A percentile compares a stretch with the other conserved stretches of the same genome.
Evolutionary conservation across 345 rosid genomes (phyloP).

Genomic region (Hypericum androsaemum): DNA sequence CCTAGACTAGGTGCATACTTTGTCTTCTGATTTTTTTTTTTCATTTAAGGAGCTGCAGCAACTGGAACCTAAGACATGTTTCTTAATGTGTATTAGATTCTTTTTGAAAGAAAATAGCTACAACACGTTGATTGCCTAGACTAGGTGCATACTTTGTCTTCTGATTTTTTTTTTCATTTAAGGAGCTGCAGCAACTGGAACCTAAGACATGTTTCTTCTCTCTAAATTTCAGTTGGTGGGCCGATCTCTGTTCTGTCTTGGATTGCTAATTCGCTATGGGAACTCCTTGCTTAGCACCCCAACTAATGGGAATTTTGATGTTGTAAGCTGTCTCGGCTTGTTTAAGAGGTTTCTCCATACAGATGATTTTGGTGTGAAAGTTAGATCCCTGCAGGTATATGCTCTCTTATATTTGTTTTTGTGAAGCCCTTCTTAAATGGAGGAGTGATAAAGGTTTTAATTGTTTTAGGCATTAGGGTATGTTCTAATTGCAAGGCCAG

Average conservation of each 20-base stretch:
- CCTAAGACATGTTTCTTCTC: neutral
- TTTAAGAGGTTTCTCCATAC: constrained; percentile 66
- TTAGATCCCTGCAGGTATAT: constrained; percentile 86
- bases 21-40: neutral
- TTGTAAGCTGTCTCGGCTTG: constrained; percentile 49
- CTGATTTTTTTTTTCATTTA: neutral
- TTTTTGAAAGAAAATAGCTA: too few species aligned
- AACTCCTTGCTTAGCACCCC: constrained; percentile 52
- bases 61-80: neutral
- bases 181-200: neutral
- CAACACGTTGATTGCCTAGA: too few species aligned
- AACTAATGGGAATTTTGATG: constrained; percentile 39
- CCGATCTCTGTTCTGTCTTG: constrained; percentile 91
- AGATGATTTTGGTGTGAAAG: constrained; percentile 75
- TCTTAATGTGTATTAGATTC: too few species aligned
- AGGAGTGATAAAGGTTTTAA: constrained; percentile 9
- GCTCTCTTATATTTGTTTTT: constrained; percentile 2
- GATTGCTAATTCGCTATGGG: constrained; percentile 93
- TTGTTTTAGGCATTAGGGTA: constrained; percentile 83
- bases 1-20: too few species aligned
- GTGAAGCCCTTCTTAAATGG: constrained; percentile 9
- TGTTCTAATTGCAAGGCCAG: constrained; percentile 88
- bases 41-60: neutral
- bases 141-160: too few species aligned
- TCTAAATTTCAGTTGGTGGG: constrained; percentile 51